Conservation (phyloP, 2,329 filamentous ascomycete genomes). For the Aureobasidium melanogenum region DNA sequence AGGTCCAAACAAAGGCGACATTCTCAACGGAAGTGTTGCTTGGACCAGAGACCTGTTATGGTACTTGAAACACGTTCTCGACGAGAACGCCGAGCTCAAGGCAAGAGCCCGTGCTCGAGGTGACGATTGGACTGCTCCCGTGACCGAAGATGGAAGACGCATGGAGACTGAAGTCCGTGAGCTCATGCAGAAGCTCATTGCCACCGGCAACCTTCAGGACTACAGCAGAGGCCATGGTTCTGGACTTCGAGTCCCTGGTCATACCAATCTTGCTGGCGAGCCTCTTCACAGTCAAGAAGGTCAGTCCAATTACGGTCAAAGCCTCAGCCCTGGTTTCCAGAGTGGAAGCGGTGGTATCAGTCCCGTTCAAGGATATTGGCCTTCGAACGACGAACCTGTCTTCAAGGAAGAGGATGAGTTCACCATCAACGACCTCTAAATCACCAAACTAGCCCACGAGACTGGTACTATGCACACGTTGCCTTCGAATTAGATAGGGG, state of each 20-base stretch:
- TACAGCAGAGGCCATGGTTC: slow-evolving; percentile 79
- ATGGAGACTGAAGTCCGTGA: slow-evolving; percentile 93
- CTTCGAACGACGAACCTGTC: slow-evolving; percentile 38
- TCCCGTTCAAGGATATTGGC: slow-evolving; percentile 44
- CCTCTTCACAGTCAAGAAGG: slow-evolving; percentile 48
- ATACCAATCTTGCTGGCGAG: slow-evolving; percentile 86
- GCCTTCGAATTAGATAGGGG: background rate
- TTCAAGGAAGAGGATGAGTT: slow-evolving; percentile 96
- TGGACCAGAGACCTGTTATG: slow-evolving; percentile 98
- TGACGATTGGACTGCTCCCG: slow-evolving; percentile 67
- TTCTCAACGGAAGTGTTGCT: slow-evolving; percentile 90
- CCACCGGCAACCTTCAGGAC: slow-evolving; percentile 20
- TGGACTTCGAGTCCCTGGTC: slow-evolving; percentile 82
- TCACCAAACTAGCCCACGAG: background rate
- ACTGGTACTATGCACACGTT: background rate
- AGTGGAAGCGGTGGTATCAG: slow-evolving; percentile 55
- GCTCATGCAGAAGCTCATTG: slow-evolving; percentile 72
- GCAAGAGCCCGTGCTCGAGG: slow-evolving; percentile 65
- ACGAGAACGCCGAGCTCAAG: slow-evolving; percentile 79
- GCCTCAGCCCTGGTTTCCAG: slow-evolving; percentile 44
- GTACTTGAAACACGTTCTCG: slow-evolving; percentile 81
- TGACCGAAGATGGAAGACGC: slow-evolving; percentile 84
- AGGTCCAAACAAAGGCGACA: slow-evolving; percentile 96
- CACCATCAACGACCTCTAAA: slow-evolving; percentile 22
- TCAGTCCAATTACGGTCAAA: slow-evolving; percentile 23